Conservation (phyloP, 352 stramenopile genomes). For the Globisporangium takayamanum region DNA sequence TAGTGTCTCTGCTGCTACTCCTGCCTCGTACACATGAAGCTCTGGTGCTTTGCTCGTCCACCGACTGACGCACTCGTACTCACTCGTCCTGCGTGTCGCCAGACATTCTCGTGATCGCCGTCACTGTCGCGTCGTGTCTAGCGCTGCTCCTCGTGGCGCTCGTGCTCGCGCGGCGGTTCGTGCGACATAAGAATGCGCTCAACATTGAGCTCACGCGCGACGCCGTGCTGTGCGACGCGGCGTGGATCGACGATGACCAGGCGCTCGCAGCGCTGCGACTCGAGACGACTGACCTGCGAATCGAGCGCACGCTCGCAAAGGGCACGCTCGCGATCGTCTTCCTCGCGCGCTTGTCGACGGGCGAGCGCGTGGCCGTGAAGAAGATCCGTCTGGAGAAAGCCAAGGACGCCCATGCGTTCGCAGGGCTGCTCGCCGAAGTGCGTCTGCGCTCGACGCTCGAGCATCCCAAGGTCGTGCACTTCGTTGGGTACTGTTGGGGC, state of each 20-base stretch:
- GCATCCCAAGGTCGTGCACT: conserved; percentile 17
- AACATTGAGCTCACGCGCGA: conserved; percentile 21
- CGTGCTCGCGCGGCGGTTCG: conserved; percentile 9
- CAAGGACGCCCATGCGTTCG: conserved; percentile 15
- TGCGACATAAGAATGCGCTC: conserved; percentile 12
- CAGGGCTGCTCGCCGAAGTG: conserved; percentile 14
- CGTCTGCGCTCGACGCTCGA: conserved; percentile 16
- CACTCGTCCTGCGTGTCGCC: too few relatives aligned
- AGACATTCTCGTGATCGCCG: conserved; percentile 5
- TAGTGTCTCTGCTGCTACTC: background rate
- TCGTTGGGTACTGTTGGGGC: conserved; percentile 24
- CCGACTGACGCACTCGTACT: too few relatives aligned
- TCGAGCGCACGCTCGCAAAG: conserved; percentile 11
- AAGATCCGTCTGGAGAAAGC: conserved; percentile 19
- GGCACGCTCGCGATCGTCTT: conserved; percentile 11
- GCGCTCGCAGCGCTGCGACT: conserved; percentile 15
- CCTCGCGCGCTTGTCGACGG: conserved; percentile 8
- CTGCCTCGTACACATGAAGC: background rate
- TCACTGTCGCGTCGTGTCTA: background rate
- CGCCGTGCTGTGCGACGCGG: conserved; percentile 11
- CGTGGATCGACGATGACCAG: conserved; percentile 16
- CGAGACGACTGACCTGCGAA: conserved; percentile 9
- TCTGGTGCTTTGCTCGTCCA: background rate
- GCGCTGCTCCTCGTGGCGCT: conserved; percentile 5
- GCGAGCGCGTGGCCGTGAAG: conserved; percentile 13